These are phyloP conservation scores for Kuraishia cidri DNA, from an alignment of 805 yeast genomes.

Conservation along the genomic window DNA sequence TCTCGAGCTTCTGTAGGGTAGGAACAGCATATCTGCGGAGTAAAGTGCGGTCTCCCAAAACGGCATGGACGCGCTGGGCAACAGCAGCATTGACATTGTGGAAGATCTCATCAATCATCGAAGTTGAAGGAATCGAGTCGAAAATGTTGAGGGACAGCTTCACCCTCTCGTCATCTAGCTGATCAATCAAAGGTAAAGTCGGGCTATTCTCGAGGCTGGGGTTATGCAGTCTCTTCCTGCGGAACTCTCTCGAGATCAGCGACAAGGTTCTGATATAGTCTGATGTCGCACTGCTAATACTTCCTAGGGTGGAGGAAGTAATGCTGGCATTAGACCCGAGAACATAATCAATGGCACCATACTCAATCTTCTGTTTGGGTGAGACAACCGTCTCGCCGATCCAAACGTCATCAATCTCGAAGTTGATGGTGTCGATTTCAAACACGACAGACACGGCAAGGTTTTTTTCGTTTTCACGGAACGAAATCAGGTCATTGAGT, in stretches of 20 bases:
- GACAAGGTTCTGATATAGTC: conserved; percentile 59
- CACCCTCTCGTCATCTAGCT: conserved; percentile 78
- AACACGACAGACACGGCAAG: conserved; percentile 74
- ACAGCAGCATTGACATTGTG: conserved; percentile 78
- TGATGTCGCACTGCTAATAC: conserved; percentile 43
- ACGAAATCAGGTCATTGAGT: conserved; percentile 51
- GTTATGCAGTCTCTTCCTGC: conserved; percentile 55
- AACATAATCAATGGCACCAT: conserved; percentile 46
- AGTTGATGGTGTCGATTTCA: conserved; percentile 63
- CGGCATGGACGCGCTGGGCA: conserved; percentile 71
- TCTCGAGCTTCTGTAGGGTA: conserved; percentile 68
- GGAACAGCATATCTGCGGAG: conserved; percentile 87
- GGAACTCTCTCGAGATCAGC: conserved; percentile 59
- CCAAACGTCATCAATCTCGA: conserved; percentile 68
- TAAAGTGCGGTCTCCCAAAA: conserved; percentile 72
- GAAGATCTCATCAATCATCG: conserved; percentile 65
- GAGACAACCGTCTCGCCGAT: conserved; percentile 63
- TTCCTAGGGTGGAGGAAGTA: conserved; percentile 3
- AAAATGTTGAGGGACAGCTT: conserved; percentile 66
- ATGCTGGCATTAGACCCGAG: conserved; percentile 14
- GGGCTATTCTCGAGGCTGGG: conserved; percentile 36
- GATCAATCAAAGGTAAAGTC: conserved; percentile 61
- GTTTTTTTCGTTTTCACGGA: conserved; percentile 48
- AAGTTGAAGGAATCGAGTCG: conserved; percentile 45
- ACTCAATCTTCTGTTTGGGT: conserved; percentile 51